Base-by-base conservation (phyloP, 805 yeast species). In the Kodamaea hsintzibuensis region DNA sequence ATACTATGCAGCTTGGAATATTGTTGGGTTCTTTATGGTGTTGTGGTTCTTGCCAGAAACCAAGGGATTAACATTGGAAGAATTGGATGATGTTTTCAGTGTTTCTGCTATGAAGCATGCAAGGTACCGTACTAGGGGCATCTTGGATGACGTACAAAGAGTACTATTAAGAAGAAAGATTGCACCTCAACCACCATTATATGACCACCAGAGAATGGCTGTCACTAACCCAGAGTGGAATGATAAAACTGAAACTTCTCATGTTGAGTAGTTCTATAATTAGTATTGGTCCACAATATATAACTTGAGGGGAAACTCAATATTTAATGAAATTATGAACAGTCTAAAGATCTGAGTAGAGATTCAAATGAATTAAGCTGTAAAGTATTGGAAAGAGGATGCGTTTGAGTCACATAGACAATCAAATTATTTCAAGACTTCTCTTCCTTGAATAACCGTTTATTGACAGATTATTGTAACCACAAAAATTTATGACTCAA, bases 1-100 rank as follows among this genome's bases (percentile, higher is more conserved):
- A 12, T 90, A 85, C 80, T 90, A 89, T 64, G 96, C 95, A 1
- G 96, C 86, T 12, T 87, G 93, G 92, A 89, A 89, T 68, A 61
- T 84, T 54, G 73, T 84, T 52, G 89, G 89, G 0, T 85, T 84
- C 74, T 82, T 84, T 71, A 61, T 89, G 62, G 89, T 88, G 4
- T 78, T 89, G 52, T 84, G 88, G 79, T 75, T 86, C 66, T 73
- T 87, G 55, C 88, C 91, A 2, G 92, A 87, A 65, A 87, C 92
- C 2, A 83, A 82, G 70, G 83, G 83, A 35, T 79, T 84, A 57
- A 85, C 93, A 0, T 79, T 88, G 62, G 95, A 88, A 70, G 91
- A 88, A 68, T 77, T 88, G 64, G 93, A 88, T 65, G 85, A 83
- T 49, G 88, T 88, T 14, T 88, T 88, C 65, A 77, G 78, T 47